Evolutionary conservation across 2,329 filamentous ascomycete genomes (phyloP), one percentile per base, ranked within the genome.

Genomic region (Nemania sp.): DNA sequence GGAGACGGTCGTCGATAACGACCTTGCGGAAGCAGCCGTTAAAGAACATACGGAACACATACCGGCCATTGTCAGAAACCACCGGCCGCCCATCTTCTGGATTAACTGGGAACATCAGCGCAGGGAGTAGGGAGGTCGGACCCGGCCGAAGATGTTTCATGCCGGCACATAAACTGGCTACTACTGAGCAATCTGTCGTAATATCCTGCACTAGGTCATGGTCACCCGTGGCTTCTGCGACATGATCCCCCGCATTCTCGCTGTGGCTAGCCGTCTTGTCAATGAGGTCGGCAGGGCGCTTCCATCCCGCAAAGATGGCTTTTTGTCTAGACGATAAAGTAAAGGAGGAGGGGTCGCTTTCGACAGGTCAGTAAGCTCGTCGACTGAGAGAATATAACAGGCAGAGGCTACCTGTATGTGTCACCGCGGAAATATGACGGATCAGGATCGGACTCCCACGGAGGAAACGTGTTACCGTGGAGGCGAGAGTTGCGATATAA

Each of bases 131-230:
- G 74, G 88, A 87, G 39, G 83, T 81, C 74, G 89, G 83, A 1
- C 89, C 89, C 17, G 87, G 87, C 63, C 88, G 83, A 9, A 88
- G 82, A 65, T 91, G 84, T 42, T 88, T 87, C 62, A 89, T 87
- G 21, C 86, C 88, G 25, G 93, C 92, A 72, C 93, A 97, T 5
- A 99, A 82, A 73, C 95, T 97, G 15, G 95, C 95, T 29, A 99
- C 94, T 3, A 99, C 94, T 1, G 95, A 98, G 73, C 95, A 99
- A 74, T 99, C 95, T 0, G 94, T 96, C 5, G 94, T 93, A 60
- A 96, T 87, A 75, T 99, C 95, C 75, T 99, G 95, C 2, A 97
- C 92, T 7, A 99, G 83, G 75, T 99, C 94, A 63, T 90, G 87
- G 13, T 84, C 81, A 9, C 81, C 77, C 6, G 77, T 76, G 15